A percentile compares a stretch with the other conserved stretches of the same genome.
Conservation (phyloP, 495 filamentous ascomycete species). For the Penicillium steckii region DNA sequence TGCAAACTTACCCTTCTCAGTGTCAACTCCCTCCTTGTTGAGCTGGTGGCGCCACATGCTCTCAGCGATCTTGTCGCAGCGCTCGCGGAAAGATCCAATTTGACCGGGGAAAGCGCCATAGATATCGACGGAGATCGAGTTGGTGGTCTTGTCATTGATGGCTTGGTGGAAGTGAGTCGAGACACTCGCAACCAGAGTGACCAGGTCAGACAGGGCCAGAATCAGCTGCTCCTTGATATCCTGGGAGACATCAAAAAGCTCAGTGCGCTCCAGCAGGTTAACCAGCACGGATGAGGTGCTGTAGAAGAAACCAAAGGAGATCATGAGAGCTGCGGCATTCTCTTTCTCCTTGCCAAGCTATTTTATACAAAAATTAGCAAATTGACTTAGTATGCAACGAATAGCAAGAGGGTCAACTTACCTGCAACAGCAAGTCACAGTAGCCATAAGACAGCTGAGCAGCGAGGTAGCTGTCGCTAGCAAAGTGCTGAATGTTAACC, state of each 20-base stretch:
- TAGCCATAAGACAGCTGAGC: slow-evolving; percentile 37
- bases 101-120: slow-evolving; percentile 29
- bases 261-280: slow-evolving; percentile 33
- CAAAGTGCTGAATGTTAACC: slow-evolving; percentile 28
- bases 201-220: slow-evolving; percentile 33
- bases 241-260: slow-evolving; percentile 34
- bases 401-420: slow-evolving; percentile 6
- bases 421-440: slow-evolving; percentile 37
- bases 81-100: slow-evolving; percentile 31
- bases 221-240: slow-evolving; percentile 42
- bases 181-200: slow-evolving; percentile 33
- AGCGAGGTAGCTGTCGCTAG: slow-evolving; percentile 35
- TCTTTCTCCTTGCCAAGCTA: slow-evolving; percentile 39
- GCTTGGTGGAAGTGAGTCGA: slow-evolving; percentile 31
- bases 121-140: slow-evolving; percentile 34
- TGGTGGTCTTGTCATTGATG: slow-evolving; percentile 19
- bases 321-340: slow-evolving; percentile 31
- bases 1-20: slow-evolving; percentile 7
- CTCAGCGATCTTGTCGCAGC: slow-evolving; percentile 31
- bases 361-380: background rate
- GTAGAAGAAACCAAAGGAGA: slow-evolving; percentile 38
- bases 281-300: slow-evolving; percentile 30
- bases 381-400: background rate
- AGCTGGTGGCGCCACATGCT: slow-evolving; percentile 41
- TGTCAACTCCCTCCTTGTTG: slow-evolving; percentile 10